These are phyloP conservation scores for Botryotinia globosa DNA, from an alignment of 2,329 filamentous ascomycete genomes.

Conservation along the genomic window DNA sequence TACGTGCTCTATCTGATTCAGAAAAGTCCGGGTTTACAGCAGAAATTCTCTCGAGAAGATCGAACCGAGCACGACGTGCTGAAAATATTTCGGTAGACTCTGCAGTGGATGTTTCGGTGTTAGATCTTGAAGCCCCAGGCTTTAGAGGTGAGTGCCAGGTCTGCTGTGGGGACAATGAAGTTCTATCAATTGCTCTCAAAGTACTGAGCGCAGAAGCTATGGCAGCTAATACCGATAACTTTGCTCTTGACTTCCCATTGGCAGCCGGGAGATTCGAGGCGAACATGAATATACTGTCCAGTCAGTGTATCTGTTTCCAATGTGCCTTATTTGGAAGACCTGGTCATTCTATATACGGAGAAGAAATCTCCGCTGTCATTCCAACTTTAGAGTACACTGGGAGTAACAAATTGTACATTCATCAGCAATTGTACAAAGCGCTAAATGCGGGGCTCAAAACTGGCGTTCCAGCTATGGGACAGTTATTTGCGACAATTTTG, in stretches of 20 bases:
- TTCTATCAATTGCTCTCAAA: background rate
- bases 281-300: background rate
- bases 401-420: background rate
- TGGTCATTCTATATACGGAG: background rate
- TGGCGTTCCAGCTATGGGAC: background rate
- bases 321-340: background rate
- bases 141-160: background rate
- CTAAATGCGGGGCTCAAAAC: background rate
- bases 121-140: background rate
- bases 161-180: background rate
- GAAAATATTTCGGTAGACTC: background rate
- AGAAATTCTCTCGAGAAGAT: background rate
- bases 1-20: background rate
- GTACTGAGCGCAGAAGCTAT: background rate
- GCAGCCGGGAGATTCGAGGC: background rate
- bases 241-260: background rate
- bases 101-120: background rate
- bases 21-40: background rate
- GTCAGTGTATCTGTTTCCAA: constrained; percentile 11
- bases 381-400: background rate
- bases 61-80: background rate
- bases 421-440: background rate
- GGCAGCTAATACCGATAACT: background rate
- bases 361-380: background rate
- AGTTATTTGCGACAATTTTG: background rate